Evolutionary conservation across 306 rosid genomes (phyloP).

Genomic region (Mucuna pruriens): DNA sequence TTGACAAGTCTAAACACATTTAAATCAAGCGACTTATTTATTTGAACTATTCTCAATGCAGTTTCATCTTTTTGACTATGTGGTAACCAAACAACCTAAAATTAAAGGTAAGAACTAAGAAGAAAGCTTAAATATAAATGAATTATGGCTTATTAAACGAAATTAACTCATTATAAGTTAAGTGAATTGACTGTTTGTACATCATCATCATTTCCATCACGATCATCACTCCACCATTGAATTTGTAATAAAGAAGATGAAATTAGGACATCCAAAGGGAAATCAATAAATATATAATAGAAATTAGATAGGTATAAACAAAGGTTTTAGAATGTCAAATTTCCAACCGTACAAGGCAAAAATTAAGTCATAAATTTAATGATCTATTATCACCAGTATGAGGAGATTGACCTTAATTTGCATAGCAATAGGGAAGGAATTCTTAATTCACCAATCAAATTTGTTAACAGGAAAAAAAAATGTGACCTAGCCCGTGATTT

Average conservation of each 20-base stretch:
- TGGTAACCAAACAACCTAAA: background rate
- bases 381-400: background rate
- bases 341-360: background rate
- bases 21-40: background rate
- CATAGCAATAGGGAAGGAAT: background rate
- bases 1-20: background rate
- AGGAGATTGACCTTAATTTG: too few relatives aligned
- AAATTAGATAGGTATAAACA: background rate
- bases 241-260: background rate
- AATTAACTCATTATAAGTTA: background rate
- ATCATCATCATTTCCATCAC: background rate
- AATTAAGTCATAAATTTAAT: background rate
- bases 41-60: background rate
- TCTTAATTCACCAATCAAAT: slow-evolving; percentile 8
- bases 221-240: too few relatives aligned
- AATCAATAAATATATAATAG: background rate
- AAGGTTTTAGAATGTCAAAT: background rate
- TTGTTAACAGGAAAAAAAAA: background rate
- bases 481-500: background rate
- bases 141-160: background rate
- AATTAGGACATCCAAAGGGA: background rate
- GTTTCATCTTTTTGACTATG: background rate
- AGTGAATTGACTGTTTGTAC: background rate
- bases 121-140: background rate
- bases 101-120: background rate